Conservation (phyloP, 2,329 filamentous ascomycete genomes). For the Aspergillus chevalieri region DNA sequence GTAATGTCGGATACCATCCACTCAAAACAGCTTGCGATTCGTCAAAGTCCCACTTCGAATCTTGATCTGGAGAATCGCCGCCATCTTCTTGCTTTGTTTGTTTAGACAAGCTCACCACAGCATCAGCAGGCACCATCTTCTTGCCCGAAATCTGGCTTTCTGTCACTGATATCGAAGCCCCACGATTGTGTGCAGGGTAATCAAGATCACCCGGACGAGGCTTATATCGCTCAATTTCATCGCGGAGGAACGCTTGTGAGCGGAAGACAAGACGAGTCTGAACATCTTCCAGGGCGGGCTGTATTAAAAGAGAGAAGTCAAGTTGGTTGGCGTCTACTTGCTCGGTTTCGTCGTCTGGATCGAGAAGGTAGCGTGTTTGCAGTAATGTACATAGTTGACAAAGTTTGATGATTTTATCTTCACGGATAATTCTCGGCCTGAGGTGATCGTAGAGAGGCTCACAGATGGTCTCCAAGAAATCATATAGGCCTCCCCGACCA, state of each 20-base stretch:
- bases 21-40: conserved; percentile 49
- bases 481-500: conserved; percentile 56
- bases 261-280: conserved; percentile 63
- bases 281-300: conserved; percentile 61
- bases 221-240: conserved; percentile 62
- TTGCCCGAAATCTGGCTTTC: conserved; percentile 50
- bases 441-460: conserved; percentile 63
- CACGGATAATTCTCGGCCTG: conserved; percentile 59
- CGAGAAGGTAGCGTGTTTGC: conserved; percentile 60
- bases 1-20: conserved; percentile 61
- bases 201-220: conserved; percentile 60
- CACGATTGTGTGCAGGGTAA: conserved; percentile 51
- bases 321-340: conserved; percentile 48
- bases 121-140: conserved; percentile 39
- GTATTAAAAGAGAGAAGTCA: conserved; percentile 57
- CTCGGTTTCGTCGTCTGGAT: conserved; percentile 50
- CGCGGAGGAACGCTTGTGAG: conserved; percentile 56
- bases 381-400: conserved; percentile 62
- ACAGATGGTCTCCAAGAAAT: conserved; percentile 61
- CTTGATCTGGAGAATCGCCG: conserved; percentile 37
- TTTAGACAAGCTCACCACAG: conserved; percentile 40
- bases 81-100: conserved; percentile 48
- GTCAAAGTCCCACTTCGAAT: conserved; percentile 49
- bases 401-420: conserved; percentile 59
- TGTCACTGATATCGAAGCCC: conserved; percentile 35